Base-by-base conservation (phyloP, 306 rosid genomes). In the Quillaja saponaria region DNA sequence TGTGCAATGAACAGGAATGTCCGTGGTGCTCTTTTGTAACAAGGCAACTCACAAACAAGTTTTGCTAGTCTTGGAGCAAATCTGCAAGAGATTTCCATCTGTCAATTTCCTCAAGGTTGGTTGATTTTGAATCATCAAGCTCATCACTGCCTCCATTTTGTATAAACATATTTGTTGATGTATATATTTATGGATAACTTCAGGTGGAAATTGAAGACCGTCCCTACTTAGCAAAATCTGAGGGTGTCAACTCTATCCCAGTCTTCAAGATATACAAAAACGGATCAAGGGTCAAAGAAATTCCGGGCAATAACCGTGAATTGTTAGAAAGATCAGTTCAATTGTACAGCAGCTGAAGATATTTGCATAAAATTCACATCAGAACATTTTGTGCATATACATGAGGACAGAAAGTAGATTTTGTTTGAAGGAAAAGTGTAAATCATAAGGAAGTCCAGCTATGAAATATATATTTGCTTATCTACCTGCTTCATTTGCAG, bases 201-300 rank as follows among this genome's bases (percentile, higher is more conserved):
- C 70, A 91, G 97, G 96, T 91, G 60, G 98, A 88, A 69, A 78
- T 88, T 33, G 98, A 91, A 66, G 95, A 91, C 45, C 90, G 88
- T 35, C 96, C 98, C 1, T 86, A 79, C 81, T 64, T 91, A 48
- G 85, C 85, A 8, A 91, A 91, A 75, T 78, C 84, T 67, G 98
- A 88, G 84, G 81, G 76, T 10, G 92, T 91, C 68, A 81, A 69
- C 55, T 71, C 80, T 12, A 34, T 84, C 17, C 98, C 98, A 31
- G 79, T 87, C n/a, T 91, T 88, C 74, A 88, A 78, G 76, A 91
- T 91, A 75, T 91, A 91, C 79, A 91, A 85, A 79, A 91, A 91
- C 34, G 98, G 98, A 56, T 81, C 88, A 66, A 80, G 84, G 66
- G 95, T 88, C 42, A 82, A 79, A 63, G 98, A 91, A 73, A 81